Conservation (phyloP, 176 grass and related monocot genomes). For the Cocos nucifera region DNA sequence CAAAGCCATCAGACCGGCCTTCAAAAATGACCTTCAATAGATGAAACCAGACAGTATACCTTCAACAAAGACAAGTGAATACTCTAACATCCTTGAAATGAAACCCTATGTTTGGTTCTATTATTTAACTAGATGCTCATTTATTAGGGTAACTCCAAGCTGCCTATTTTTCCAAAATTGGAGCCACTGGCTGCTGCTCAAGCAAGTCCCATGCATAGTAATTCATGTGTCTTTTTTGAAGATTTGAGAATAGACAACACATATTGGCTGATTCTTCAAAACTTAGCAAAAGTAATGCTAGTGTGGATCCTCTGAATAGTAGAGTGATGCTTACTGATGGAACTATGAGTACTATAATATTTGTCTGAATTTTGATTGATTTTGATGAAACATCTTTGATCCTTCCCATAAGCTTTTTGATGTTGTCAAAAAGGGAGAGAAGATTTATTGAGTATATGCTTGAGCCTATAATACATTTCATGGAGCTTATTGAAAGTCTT, state of each 20-base stretch:
- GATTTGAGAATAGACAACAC: constrained; percentile 21
- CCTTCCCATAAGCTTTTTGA: too few species aligned
- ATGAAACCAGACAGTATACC: too few species aligned
- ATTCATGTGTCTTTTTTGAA: constrained; percentile 27
- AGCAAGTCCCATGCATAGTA: constrained; percentile 25
- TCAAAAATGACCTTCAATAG: too few species aligned
- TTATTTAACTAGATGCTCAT: too few species aligned
- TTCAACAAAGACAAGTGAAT: not conserved
- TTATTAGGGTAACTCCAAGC: constrained; percentile 36
- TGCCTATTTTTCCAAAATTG: constrained; percentile 23
- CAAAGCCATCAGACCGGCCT: too few species aligned
- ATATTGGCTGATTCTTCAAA: constrained; percentile 20
- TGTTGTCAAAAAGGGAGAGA: too few species aligned
- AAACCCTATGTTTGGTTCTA: not conserved
- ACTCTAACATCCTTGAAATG: not conserved
- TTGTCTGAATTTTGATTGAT: too few species aligned
- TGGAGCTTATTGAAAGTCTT: too few species aligned
- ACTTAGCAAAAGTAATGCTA: constrained; percentile 5
- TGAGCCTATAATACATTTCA: too few species aligned
- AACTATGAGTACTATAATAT: constrained; percentile 45
- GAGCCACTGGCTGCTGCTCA: constrained; percentile 25
- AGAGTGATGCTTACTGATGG: constrained; percentile 91
- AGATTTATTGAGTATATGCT: too few species aligned
- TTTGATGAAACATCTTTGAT: too few species aligned
- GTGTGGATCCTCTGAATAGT: constrained; percentile 32